A percentile compares a stretch with the other conserved stretches of the same genome.
Evolutionary conservation across 495 filamentous ascomycete genomes (phyloP).

Genomic region (Lasiosphaeris hirsuta): DNA sequence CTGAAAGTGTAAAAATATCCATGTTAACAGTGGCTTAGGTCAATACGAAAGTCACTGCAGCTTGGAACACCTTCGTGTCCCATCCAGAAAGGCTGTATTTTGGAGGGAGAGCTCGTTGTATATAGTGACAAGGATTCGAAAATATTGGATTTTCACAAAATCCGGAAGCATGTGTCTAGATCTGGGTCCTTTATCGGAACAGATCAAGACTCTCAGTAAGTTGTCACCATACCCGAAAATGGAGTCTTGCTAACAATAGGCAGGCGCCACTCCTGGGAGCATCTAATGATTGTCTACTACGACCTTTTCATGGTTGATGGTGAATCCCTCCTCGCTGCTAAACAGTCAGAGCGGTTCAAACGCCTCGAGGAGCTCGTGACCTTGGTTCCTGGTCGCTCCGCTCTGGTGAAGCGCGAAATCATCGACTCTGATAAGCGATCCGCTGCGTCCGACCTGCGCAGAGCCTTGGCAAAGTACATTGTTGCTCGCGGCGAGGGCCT

Average conservation of each 20-base stretch:
- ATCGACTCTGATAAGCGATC: slow-evolving; percentile 57
- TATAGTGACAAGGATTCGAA: slow-evolving; percentile 60
- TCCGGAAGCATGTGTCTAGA: slow-evolving; percentile 73
- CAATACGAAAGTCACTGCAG: slow-evolving; percentile 54
- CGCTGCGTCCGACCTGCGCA: slow-evolving; percentile 48
- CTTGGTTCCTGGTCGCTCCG: slow-evolving; percentile 54
- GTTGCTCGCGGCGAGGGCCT: slow-evolving; percentile 67
- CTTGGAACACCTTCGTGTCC: slow-evolving; percentile 55
- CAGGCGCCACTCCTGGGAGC: slow-evolving; percentile 64
- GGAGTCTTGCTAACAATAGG: not conserved
- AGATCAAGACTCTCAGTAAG: slow-evolving; percentile 66
- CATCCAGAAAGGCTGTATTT: slow-evolving; percentile 61
- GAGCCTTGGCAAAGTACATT: slow-evolving; percentile 64
- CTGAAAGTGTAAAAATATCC: not conserved
- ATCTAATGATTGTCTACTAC: slow-evolving; percentile 81
- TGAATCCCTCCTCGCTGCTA: slow-evolving; percentile 56
- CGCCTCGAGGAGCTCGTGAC: slow-evolving; percentile 57
- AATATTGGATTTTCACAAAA: slow-evolving; percentile 71
- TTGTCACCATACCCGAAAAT: not conserved
- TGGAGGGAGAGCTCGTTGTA: slow-evolving; percentile 80
- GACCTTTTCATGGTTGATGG: slow-evolving; percentile 73
- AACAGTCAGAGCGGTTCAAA: slow-evolving; percentile 58
- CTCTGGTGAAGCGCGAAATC: slow-evolving; percentile 56
- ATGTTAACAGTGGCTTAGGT: slow-evolving; percentile 23
- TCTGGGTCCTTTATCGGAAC: slow-evolving; percentile 69